These are phyloP conservation scores for Paratinospora sagittata DNA, from an alignment of 164 flowering plant genomes.

Conservation along the genomic window DNA sequence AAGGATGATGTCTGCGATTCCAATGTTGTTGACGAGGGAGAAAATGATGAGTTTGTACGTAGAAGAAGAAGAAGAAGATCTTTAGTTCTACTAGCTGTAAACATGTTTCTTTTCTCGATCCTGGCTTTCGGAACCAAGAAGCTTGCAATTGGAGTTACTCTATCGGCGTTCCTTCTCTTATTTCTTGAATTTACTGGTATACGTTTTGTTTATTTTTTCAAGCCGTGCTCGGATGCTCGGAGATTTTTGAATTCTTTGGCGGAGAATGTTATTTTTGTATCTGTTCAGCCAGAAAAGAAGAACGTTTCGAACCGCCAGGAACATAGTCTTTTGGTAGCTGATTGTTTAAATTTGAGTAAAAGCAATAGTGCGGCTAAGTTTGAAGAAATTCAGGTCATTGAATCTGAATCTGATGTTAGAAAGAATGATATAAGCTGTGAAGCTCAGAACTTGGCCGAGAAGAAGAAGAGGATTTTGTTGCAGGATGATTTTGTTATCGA, in stretches of 20 bases:
- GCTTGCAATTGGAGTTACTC: conserved; percentile 44
- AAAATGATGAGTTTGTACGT: neutral
- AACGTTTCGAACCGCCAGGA: neutral
- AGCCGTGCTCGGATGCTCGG: conserved; percentile 18
- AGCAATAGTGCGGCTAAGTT: neutral
- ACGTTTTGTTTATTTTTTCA: conserved; percentile 10
- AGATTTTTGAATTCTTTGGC: conserved; percentile 11
- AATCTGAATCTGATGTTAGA: neutral
- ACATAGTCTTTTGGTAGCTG: neutral
- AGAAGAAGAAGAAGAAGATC: neutral
- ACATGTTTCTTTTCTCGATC: conserved; percentile 32
- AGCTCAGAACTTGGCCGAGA: neutral
- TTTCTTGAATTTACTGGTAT: conserved; percentile 36
- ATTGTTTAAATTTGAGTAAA: neutral
- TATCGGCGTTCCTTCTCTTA: conserved; percentile 46
- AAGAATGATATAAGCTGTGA: conserved; percentile 8
- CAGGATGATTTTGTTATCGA: conserved; percentile 10
- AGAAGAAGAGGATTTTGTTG: neutral
- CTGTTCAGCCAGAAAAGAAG: neutral
- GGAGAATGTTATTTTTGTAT: conserved; percentile 11
- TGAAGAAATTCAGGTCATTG: conserved; percentile 24
- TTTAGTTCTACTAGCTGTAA: conserved; percentile 20
- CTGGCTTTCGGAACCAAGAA: conserved; percentile 45
- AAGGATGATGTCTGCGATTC: neutral
- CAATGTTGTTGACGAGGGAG: neutral